Conservation (phyloP, 2,329 filamentous ascomycete species). For the Eutypa lata region DNA sequence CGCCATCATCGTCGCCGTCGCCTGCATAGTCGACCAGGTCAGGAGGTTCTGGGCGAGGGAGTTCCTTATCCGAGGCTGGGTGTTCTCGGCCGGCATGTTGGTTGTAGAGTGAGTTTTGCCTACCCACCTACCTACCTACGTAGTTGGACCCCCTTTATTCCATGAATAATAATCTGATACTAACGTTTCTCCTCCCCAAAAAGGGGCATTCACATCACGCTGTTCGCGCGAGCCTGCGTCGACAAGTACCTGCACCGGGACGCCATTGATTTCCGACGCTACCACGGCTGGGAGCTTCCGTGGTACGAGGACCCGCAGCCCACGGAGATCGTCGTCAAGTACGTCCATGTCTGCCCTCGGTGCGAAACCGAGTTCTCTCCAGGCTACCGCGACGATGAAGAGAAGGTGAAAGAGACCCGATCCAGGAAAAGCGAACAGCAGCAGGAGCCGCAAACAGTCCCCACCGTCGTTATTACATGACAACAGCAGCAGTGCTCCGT, state of each 20-base stretch:
- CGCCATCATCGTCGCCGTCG: not conserved
- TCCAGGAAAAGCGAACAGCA: no score
- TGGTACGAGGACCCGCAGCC: conserved; percentile 1
- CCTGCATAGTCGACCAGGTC: not conserved
- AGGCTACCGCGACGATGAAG: conserved; percentile 2
- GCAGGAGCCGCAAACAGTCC: no score
- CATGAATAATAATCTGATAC: not conserved
- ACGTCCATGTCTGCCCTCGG: conserved; percentile 6
- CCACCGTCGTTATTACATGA: no score
- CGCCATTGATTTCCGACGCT: not conserved
- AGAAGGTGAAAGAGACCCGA: no score
- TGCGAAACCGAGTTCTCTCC: conserved; percentile 4
- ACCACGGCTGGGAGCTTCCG: not conserved
- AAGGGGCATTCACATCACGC: not conserved
- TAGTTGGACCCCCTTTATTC: no score
- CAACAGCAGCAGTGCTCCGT: no score
- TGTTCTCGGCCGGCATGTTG: not conserved
- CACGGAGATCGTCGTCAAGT: conserved; percentile 11
- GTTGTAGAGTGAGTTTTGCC: not conserved
- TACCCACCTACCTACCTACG: no score
- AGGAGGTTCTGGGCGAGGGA: not conserved
- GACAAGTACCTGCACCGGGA: not conserved
- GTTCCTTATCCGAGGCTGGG: not conserved
- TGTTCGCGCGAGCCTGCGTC: not conserved
- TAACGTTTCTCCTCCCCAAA: not conserved